Base-by-base conservation (phyloP, 2,329 filamentous ascomycete species). In the Apiospora arundinis region DNA sequence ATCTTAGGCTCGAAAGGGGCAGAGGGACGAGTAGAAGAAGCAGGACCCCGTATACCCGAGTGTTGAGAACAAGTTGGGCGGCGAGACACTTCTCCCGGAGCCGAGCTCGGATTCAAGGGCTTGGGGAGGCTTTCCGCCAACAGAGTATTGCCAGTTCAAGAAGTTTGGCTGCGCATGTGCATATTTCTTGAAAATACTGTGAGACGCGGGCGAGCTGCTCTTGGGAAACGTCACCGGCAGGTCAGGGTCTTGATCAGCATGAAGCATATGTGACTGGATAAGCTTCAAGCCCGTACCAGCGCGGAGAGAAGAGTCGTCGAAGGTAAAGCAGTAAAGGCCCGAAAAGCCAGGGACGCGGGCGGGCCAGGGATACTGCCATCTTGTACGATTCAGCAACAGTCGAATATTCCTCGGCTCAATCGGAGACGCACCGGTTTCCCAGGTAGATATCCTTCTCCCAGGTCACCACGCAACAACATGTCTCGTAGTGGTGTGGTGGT, bases 221-320 rank as follows among this genome's bases (percentile, higher is more conserved):
- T 5, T 40, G 32, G 32, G 12, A 16, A 40, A 63, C 32, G 56
- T 40, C 32, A 63, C 56, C 32, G 56, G 28, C 4, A 63, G 56
- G 56, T 40, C 37, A 63, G 56, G 56, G 56, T 63, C 56, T 40
- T 63, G 56, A 63, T 21, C 56, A 23, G 56, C 56, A 63, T 63
- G 56, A 63, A 63, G 56, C 32, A 63, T 40, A 63, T 63, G 40
- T 63, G 32, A 23, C 56, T 23, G 18, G 56, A 63, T 63, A 63
- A 63, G 56, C 56, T 63, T 37, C 28, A 16, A 63, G 32, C 7
- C 56, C 32, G 56, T 63, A 21, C 40, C 32, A 9, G 12, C 21
- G 25, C 5, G 42, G 12, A 16, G 42, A 18, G 42, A 21, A 63
- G 56, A n/a, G 56, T 18, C 56, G 18, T 5, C 11, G 28, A 18